Conservation (phyloP, 768 basidiomycete species). For the Mycena vulgaris region DNA sequence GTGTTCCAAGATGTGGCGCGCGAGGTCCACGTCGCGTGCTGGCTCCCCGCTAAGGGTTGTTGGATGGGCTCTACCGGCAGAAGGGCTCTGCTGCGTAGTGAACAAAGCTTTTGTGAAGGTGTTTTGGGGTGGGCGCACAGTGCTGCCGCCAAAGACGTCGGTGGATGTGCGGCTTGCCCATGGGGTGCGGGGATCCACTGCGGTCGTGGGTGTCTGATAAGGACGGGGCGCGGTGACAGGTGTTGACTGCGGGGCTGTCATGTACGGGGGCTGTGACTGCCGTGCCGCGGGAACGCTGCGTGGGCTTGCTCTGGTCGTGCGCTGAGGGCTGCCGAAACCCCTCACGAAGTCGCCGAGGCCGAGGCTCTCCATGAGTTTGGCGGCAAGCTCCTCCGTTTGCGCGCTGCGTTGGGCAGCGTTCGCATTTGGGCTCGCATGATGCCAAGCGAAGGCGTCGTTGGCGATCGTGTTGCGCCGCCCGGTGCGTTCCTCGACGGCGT, state of each 20-base stretch:
- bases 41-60: constrained; percentile 19
- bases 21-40: background rate
- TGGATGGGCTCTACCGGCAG: background rate
- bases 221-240: background rate
- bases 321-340: background rate
- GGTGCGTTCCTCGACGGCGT: constrained; percentile 3
- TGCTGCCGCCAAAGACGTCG: constrained; percentile 17
- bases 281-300: background rate
- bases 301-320: background rate
- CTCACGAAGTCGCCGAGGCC: background rate
- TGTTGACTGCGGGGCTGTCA: background rate
- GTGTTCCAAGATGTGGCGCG: background rate
- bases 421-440: background rate
- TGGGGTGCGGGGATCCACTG: background rate
- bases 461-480: background rate
- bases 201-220: background rate
- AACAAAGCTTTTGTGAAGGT: background rate
- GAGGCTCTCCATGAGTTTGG: background rate
- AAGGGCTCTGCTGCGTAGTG: background rate
- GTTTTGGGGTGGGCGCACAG: background rate
- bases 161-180: background rate
- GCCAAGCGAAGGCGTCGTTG: background rate
- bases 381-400: background rate
- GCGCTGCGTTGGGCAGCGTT: background rate
- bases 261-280: background rate